These are phyloP conservation scores for Gossypium raimondii DNA, from an alignment of 345 rosid genomes.

Conservation along the genomic window DNA sequence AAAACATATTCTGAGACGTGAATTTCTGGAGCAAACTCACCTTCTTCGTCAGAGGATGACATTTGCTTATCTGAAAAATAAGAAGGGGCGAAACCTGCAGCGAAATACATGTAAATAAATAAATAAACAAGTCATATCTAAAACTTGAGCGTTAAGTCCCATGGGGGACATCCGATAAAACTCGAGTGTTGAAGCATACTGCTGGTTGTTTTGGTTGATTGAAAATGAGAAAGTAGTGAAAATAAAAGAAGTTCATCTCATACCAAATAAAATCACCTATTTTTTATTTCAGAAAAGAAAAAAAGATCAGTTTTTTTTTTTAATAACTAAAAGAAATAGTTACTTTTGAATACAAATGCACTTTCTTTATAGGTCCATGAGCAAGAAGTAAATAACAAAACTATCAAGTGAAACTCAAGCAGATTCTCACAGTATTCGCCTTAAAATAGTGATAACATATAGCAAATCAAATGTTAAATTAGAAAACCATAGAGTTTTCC, in stretches of 20 bases:
- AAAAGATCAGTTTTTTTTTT: not conserved
- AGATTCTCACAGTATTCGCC: not conserved
- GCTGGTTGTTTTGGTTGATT: not conserved
- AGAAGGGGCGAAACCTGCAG: not conserved
- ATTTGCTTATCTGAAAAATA: constrained; percentile 12
- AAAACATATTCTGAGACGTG: constrained; percentile 34
- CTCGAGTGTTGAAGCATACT: not conserved
- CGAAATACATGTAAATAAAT: not conserved
- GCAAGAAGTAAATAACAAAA: not conserved
- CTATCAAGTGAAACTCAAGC: not conserved
- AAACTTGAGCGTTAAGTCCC: not conserved
- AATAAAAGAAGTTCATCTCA: not conserved
- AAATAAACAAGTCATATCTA: not conserved
- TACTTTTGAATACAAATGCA: not conserved
- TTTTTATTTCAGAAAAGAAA: not conserved
- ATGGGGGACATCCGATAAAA: not conserved
- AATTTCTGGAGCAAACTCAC: constrained; percentile 27
- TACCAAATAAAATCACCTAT: not conserved
- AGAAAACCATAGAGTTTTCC: too few relatives aligned
- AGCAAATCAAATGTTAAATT: not conserved
- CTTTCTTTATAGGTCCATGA: not conserved
- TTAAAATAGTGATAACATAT: not conserved
- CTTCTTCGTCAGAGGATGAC: constrained; percentile 51
- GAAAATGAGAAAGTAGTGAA: not conserved
- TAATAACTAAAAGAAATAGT: not conserved